Conservation (phyloP, 208 protist species). For the Acanthamoeba healyi region DNA sequence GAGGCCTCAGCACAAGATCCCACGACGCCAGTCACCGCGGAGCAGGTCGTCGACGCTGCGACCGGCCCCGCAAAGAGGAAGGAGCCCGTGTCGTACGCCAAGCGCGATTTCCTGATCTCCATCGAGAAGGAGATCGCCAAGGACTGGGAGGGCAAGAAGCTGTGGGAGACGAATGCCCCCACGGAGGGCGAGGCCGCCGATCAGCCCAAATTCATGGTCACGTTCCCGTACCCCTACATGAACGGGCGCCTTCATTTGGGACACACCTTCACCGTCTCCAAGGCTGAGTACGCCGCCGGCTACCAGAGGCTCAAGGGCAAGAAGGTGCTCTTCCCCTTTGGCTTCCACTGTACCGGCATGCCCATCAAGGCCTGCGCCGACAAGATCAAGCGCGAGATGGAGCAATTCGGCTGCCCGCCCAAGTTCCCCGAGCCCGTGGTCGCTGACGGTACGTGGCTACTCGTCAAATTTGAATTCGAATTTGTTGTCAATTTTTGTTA, state of each 20-base stretch:
- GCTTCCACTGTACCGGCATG: conserved; percentile 99
- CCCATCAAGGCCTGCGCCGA: conserved; percentile 99
- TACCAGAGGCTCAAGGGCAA: conserved; percentile 98
- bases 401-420: conserved; percentile 93
- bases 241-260: conserved; percentile 99
- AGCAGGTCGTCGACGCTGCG: background rate
- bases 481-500: conserved; percentile 69
- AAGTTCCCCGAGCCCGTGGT: conserved; percentile 87
- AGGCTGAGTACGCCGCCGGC: conserved; percentile 98
- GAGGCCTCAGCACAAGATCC: background rate
- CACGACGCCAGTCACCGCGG: background rate
- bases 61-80: background rate
- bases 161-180: conserved; percentile 92
- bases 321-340: conserved; percentile 99
- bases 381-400: conserved; percentile 95
- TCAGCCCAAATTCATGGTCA: conserved; percentile 97
- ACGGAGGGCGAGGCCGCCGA: conserved; percentile 37
- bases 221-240: conserved; percentile 99
- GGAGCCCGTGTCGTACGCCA: conserved; percentile 68
- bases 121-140: conserved; percentile 90
- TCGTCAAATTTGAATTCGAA: too few species aligned
- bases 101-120: conserved; percentile 90
- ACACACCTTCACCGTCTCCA: conserved; percentile 99
- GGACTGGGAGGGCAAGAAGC: conserved; percentile 89
- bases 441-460: conserved; percentile 93